phyloP scores from a whole-genome alignment of 371 early-diverging fungal species.

The Lichtheimia corymbifera region DNA sequence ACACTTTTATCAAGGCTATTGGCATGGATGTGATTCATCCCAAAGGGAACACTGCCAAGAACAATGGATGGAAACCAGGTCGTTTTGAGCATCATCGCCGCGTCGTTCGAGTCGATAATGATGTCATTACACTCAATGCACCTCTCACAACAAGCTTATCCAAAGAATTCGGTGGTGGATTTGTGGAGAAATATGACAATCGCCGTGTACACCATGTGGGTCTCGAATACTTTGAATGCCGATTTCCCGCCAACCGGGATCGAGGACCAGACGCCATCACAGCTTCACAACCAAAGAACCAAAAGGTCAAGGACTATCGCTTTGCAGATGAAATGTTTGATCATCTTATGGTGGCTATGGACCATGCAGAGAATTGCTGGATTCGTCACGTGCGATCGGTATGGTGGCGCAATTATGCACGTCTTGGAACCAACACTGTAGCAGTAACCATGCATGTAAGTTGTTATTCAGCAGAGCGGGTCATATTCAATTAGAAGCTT shows the following conservation, averaged over 20 bases:
- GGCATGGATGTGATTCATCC: constrained; percentile 52
- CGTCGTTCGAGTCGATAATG: constrained; percentile 22
- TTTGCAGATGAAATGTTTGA: constrained; percentile 51
- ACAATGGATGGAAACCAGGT: constrained; percentile 39
- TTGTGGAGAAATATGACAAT: constrained; percentile 37
- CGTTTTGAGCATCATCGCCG: constrained; percentile 33
- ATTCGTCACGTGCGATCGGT: constrained; percentile 35
- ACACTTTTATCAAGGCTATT: constrained; percentile 41
- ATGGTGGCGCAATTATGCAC: constrained; percentile 50
- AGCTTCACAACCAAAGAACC: constrained; percentile 27
- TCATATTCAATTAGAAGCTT: background rate
- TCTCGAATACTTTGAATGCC: constrained; percentile 41
- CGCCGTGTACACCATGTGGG: constrained; percentile 37
- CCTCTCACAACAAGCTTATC: constrained; percentile 40
- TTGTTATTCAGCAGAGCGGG: background rate
- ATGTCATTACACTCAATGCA: constrained; percentile 36
- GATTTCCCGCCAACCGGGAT: constrained; percentile 38
- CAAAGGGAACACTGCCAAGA: constrained; percentile 42
- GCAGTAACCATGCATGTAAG: constrained; percentile 46
- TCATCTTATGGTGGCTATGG: constrained; percentile 37
- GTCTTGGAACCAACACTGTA: constrained; percentile 32
- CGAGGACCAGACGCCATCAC: constrained; percentile 41
- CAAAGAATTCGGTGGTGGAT: constrained; percentile 42
- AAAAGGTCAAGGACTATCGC: constrained; percentile 49
- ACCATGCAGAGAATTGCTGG: constrained; percentile 45